Conservation (phyloP, 1,139 yeast genomes). For the Pichia sp. region DNA sequence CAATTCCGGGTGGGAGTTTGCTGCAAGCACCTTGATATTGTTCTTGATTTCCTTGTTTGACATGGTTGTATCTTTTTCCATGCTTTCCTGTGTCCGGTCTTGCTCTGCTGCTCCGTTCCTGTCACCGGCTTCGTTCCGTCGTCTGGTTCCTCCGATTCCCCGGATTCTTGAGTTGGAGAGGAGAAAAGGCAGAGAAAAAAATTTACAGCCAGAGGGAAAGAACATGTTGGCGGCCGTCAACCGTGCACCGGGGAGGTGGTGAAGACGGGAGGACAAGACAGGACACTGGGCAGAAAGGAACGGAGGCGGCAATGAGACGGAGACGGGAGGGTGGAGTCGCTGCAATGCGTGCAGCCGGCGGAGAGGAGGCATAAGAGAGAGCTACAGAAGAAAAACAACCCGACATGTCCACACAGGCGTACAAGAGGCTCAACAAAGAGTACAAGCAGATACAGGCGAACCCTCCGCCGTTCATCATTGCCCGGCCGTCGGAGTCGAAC, state of each 20-base stretch:
- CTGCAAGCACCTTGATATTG: slow-evolving; percentile 76
- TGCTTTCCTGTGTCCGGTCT: not conserved
- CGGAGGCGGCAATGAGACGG: not conserved
- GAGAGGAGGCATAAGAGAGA: too few species aligned
- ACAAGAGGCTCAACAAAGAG: slow-evolving; percentile 64
- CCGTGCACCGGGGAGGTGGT: slow-evolving; percentile 3
- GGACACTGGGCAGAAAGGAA: not conserved
- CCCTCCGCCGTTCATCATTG: slow-evolving; percentile 78
- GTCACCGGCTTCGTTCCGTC: not conserved
- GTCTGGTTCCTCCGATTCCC: not conserved
- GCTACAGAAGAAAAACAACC: not conserved
- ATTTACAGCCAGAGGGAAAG: not conserved
- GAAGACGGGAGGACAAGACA: not conserved
- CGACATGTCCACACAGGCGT: slow-evolving; percentile 30
- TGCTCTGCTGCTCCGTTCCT: not conserved
- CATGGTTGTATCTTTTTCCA: slow-evolving; percentile 19
- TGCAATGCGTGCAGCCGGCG: not conserved
- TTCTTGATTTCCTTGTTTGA: slow-evolving; percentile 37
- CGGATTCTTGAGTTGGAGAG: not conserved
- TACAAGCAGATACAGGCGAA: slow-evolving; percentile 66
- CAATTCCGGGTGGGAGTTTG: slow-evolving; percentile 87
- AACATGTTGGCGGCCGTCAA: not conserved
- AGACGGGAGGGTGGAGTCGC: not conserved
- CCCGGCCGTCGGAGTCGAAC: slow-evolving; percentile 80
- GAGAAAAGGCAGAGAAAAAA: not conserved